These are phyloP conservation scores for Sphaerobolus stellatus DNA, from an alignment of 1,284 basidiomycete genomes.

Conservation along the genomic window DNA sequence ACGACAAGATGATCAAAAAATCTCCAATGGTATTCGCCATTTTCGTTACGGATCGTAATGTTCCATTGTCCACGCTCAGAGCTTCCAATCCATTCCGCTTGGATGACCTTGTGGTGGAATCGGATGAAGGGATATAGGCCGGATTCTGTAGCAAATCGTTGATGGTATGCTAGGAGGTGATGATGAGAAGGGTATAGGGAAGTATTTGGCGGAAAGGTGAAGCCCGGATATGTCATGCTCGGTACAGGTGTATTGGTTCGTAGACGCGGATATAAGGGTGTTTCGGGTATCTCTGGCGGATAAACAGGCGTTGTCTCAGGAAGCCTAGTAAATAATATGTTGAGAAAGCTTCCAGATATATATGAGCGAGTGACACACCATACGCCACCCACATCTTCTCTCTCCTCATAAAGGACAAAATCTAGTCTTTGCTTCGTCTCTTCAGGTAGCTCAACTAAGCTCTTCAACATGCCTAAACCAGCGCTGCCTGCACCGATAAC, in stretches of 20 bases:
- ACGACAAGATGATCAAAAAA: conserved; percentile 54
- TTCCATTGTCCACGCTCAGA: conserved; percentile 44
- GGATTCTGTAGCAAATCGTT: conserved; percentile 38
- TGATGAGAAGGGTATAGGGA: conserved; percentile 50
- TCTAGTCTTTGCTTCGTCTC: conserved; percentile 41
- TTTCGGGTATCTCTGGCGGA: conserved; percentile 51
- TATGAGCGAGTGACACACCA: conserved; percentile 33
- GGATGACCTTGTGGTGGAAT: conserved; percentile 46
- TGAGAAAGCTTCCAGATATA: neutral
- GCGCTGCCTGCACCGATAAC: conserved; percentile 54
- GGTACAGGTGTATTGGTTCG: conserved; percentile 55
- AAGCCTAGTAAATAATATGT: no score
- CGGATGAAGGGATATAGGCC: conserved; percentile 41
- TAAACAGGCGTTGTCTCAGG: conserved; percentile 41
- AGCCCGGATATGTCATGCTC: conserved; percentile 51
- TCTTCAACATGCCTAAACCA: conserved; percentile 52
- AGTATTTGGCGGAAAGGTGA: conserved; percentile 50
- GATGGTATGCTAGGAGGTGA: conserved; percentile 47
- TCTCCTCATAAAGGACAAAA: conserved; percentile 52
- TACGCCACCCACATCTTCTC: conserved; percentile 49
- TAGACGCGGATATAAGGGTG: conserved; percentile 54
- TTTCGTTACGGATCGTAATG: conserved; percentile 28
- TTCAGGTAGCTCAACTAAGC: conserved; percentile 46
- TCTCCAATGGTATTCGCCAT: conserved; percentile 10
- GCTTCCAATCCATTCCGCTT: conserved; percentile 46